Base-by-base conservation (phyloP, 2,329 filamentous ascomycete species). In the Juglanconis juglandina region DNA sequence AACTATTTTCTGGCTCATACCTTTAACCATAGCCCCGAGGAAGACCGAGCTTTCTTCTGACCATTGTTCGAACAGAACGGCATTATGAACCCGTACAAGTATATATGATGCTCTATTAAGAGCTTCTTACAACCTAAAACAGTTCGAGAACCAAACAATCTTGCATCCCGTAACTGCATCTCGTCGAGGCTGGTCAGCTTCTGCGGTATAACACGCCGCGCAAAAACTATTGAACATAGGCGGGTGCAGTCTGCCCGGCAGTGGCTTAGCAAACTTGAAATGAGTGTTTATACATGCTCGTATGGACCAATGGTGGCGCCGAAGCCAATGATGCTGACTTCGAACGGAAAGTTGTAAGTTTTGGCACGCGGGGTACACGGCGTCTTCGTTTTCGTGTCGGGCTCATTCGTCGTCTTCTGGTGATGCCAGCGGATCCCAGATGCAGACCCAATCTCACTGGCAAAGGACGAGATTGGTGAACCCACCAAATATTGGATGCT, bases 31-130 rank as follows among this genome's bases (percentile, higher is more conserved):
- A 34, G 7, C 14, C 33, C 14, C 33, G 37, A 35, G 44, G 7
- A 33, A 37, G 44, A 53, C 33, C 35, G 13, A 61, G 17, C 46
- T 48, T 48, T 24, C 3, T 39, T 47, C 56, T 57, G 35, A 51
- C 34, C 37, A 39, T 17, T 2, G 1, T 53, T 34, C 64, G 62
- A 58, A 66, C 68, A 96, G 92, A 96, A 96, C 68, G 93, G 92
- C 52, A 98, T 98, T 76, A 96, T 98, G 92, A 98, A 97, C 77
- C 94, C 94, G 0, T 98, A 98, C 81, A 98, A 98, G 78, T 98
- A 97, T 74, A 89, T 98, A 66, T 88, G 76, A 70, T 56, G 3
- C 51, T 11, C 47, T 24, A 49, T 11, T 17, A 34, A 48, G 50
- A 17, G 33, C 32, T 49, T 32, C 32, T 14, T 39, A 30, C 44